Conservation (phyloP, 2,329 filamentous ascomycete species). For the Cercospora beticola region DNA sequence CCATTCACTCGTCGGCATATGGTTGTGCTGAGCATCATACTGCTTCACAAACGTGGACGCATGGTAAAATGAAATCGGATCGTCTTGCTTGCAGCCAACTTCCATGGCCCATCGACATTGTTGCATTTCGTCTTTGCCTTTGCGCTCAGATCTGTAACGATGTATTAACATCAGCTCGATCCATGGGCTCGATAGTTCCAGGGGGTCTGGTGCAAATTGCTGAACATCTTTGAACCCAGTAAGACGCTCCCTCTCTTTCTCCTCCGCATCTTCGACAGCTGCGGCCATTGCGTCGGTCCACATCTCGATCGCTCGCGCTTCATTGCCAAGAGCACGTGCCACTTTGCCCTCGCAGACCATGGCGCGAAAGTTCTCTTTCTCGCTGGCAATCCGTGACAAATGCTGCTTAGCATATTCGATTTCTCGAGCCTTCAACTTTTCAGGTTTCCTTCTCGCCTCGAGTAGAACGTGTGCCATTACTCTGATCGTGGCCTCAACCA, state of each 20-base stretch:
- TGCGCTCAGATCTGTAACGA: slow-evolving; percentile 9
- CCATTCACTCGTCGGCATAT: slow-evolving; percentile 40
- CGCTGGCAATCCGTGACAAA: slow-evolving; percentile 26
- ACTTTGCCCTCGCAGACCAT: slow-evolving; percentile 37
- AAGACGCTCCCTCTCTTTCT: slow-evolving; percentile 1
- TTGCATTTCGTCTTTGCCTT: slow-evolving; percentile 18
- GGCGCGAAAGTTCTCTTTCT: slow-evolving; percentile 27
- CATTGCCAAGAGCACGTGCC: slow-evolving; percentile 26
- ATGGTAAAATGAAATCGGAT: slow-evolving; percentile 45
- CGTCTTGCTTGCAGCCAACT: slow-evolving; percentile 43
- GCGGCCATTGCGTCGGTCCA: slow-evolving; percentile 31
- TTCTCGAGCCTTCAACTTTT: slow-evolving; percentile 19
- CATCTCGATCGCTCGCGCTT: slow-evolving; percentile 30
- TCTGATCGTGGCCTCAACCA: slow-evolving; percentile 28
- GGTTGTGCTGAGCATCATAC: slow-evolving; percentile 22
- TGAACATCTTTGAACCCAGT: not conserved
- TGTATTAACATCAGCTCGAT: slow-evolving; percentile 34
- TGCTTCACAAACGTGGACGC: slow-evolving; percentile 31
- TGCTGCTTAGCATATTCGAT: slow-evolving; percentile 24
- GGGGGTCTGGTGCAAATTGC: slow-evolving; percentile 9
- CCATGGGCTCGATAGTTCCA: slow-evolving; percentile 36
- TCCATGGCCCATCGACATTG: slow-evolving; percentile 38
- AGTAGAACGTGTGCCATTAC: slow-evolving; percentile 28
- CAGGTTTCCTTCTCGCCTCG: slow-evolving; percentile 19
- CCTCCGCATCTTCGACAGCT: slow-evolving; percentile 21